Evolutionary conservation across 495 filamentous ascomycete species (phyloP), one percentile per base, ranked within the genome.

Genomic region (Xanthoparmelia taractica): DNA sequence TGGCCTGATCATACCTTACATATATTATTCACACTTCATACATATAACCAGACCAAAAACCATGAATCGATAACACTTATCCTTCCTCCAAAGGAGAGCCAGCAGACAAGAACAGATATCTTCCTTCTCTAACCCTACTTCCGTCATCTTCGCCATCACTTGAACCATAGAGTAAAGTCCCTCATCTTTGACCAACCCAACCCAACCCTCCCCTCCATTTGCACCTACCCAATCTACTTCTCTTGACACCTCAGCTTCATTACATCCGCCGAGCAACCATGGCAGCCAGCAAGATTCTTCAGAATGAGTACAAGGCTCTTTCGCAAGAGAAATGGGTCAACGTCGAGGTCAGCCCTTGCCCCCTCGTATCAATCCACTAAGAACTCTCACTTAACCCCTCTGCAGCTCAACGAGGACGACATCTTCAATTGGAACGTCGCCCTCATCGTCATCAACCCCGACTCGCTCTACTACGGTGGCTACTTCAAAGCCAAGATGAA

Each of bases 321-420:
- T 79, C 83, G 15, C 86, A 91, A 69, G 93, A 97, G 79, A 87
- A 88, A 68, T 98, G 94, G 94, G 90, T 95, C 36, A 83, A 96
- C 69, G 88, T 96, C 67, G 85, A 91, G 77, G 88, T 90, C 73
- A 67, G 83, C 74, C 29, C 36, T 36, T 36, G 41, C 58, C 41
- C 63, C 52, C 12, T 29, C 20, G 34, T 40, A 43, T 25, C 36
- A 43, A 20, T 15, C 5, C 34, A 34, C 11, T 6, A 17, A 2
- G 33, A 36, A 40, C 27, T 27, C 15, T 47, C 29, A 56, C 4
- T 52, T 41, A 17, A 27, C 34, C 50, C 25, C 34, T 20, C 5
- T 45, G 23, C 43, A 88, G 87, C 82, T 91, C 47, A 82, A 88
- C 55, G 75, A 89, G 48, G 85, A 82, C 18, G 87, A 91, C 72